These are phyloP conservation scores for Diplodia sapinea DNA, from an alignment of 2,329 filamentous ascomycete species.

Conservation along the genomic window DNA sequence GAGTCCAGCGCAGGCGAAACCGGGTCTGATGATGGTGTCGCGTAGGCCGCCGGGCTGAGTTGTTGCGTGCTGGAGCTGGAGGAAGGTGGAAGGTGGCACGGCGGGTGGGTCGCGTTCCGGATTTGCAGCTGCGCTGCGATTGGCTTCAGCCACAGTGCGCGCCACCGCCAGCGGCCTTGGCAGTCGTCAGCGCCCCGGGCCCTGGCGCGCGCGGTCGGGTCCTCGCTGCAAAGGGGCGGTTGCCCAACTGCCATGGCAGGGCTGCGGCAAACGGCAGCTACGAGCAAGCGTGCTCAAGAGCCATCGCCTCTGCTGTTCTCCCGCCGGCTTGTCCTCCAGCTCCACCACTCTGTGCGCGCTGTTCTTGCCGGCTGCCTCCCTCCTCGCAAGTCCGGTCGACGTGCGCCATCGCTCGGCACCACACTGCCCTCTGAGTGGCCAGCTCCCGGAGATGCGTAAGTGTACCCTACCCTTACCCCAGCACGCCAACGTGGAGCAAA, in stretches of 20 bases:
- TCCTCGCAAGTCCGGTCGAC: constrained; percentile 10
- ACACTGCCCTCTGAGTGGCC: constrained; percentile 29
- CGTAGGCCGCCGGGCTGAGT: background rate
- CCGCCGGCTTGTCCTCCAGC: background rate
- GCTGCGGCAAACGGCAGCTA: constrained; percentile 18
- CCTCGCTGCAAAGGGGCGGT: constrained; percentile 10
- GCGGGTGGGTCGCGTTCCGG: background rate
- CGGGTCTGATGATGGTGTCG: background rate
- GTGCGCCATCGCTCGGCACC: constrained; percentile 6
- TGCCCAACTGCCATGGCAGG: constrained; percentile 13
- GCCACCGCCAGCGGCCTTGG: constrained; percentile 3
- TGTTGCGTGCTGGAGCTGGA: background rate
- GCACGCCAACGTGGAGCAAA: constrained; percentile 28
- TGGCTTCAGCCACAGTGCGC: constrained; percentile 6
- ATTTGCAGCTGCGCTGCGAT: background rate
- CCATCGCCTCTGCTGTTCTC: background rate
- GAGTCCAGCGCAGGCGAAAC: background rate
- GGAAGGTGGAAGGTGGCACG: background rate
- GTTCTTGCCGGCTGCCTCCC: background rate
- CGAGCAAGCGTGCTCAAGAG: background rate
- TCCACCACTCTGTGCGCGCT: background rate
- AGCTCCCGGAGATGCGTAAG: constrained; percentile 28
- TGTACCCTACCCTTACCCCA: constrained; percentile 16
- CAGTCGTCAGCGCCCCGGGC: background rate
- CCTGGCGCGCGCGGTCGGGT: background rate